Conservation (phyloP, 768 basidiomycete species). For the Suillus subaureus region DNA sequence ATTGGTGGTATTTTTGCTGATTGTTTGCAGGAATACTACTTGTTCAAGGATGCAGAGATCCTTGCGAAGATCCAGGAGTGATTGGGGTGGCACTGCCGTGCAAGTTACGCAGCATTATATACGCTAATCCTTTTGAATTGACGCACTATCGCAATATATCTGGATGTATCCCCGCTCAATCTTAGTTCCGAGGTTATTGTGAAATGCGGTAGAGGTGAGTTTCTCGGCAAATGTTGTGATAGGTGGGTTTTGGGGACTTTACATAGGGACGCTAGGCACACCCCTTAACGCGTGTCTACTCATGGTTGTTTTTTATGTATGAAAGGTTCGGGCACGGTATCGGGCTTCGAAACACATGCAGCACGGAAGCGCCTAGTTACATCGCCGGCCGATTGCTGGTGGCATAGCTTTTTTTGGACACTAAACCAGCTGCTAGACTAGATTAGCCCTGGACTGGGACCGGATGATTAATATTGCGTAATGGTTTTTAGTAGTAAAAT, state of each 20-base stretch:
- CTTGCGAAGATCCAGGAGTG: constrained; percentile 95
- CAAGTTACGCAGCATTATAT: constrained; percentile 12
- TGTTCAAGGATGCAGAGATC: constrained; percentile 95
- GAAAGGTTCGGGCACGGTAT: background rate
- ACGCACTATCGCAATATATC: constrained; percentile 28
- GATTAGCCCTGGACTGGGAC: background rate
- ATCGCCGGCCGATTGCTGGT: background rate
- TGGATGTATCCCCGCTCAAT: constrained; percentile 33
- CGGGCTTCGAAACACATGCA: background rate
- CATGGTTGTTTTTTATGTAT: background rate
- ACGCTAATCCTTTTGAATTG: constrained; percentile 20
- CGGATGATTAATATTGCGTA: background rate
- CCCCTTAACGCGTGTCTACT: background rate
- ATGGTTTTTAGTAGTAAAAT: constrained; percentile 5
- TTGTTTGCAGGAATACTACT: constrained; percentile 81
- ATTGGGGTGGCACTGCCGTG: constrained; percentile 12
- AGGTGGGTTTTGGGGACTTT: background rate
- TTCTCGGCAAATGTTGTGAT: background rate
- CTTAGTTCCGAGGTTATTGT: background rate
- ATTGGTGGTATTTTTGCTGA: background rate
- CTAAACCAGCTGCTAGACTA: no score
- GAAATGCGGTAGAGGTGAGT: background rate
- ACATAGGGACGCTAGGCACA: background rate
- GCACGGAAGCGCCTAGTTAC: background rate
- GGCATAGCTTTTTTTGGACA: background rate